These are phyloP conservation scores for Phytophthora hybrid DNA, from an alignment of 352 stramenopile species.

Conservation along the genomic window DNA sequence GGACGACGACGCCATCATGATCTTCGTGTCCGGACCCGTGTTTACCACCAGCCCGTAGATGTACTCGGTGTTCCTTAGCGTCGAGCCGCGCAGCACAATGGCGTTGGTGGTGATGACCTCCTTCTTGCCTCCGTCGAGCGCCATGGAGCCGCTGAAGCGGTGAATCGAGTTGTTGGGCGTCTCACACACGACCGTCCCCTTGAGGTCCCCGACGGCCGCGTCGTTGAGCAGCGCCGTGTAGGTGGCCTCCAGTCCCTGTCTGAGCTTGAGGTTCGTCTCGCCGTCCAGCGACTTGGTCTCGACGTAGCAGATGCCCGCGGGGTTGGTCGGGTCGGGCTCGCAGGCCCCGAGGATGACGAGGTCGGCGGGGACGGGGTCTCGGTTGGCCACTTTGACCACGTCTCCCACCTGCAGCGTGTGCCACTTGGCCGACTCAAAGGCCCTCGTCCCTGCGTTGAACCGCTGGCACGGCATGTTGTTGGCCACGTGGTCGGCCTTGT, in stretches of 20 bases:
- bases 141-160: conserved; percentile 90
- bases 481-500: conserved; percentile 87
- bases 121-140: conserved; percentile 60
- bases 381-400: conserved; percentile 91
- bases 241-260: conserved; percentile 80
- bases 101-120: conserved; percentile 83
- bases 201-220: conserved; percentile 55
- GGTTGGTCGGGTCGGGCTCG: conserved; percentile 75
- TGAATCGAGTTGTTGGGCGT: conserved; percentile 93
- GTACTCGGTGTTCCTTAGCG: conserved; percentile 92
- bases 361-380: conserved; percentile 88
- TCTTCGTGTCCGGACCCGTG: conserved; percentile 90
- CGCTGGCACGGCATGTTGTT: conserved; percentile 79
- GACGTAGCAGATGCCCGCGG: conserved; percentile 90
- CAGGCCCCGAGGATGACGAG: conserved; percentile 86
- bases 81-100: conserved; percentile 89
- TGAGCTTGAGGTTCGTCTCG: conserved; percentile 94
- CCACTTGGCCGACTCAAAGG: conserved; percentile 81
- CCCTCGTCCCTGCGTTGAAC: conserved; percentile 44
- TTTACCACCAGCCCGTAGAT: conserved; percentile 94
- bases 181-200: conserved; percentile 79
- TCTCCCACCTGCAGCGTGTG: conserved; percentile 87
- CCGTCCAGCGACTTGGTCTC: conserved; percentile 95
- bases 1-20: conserved; percentile 88
- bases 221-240: conserved; percentile 75